Evolutionary conservation across 2,329 filamentous ascomycete species (phyloP).

Genomic region (Paraphoma sp.): DNA sequence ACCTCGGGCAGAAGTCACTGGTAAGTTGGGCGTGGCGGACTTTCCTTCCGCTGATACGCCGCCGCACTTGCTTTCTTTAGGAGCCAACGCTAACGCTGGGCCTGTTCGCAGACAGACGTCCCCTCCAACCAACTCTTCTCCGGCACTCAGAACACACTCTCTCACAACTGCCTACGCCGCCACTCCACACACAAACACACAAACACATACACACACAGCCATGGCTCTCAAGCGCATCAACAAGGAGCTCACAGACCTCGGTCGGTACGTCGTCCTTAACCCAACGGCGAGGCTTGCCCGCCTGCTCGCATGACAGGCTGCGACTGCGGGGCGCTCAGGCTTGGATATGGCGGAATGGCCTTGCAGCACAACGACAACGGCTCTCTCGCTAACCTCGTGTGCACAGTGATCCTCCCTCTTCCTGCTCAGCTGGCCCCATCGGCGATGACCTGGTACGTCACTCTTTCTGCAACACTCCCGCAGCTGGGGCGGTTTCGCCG

Average conservation of each 20-base stretch:
- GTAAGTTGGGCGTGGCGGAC: slow-evolving; percentile 28
- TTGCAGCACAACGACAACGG: slow-evolving; percentile 9
- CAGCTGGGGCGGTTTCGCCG: slow-evolving; percentile 39
- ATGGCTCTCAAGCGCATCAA: slow-evolving; percentile 96
- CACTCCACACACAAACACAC: slow-evolving; percentile 13
- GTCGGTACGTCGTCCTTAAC: slow-evolving; percentile 66
- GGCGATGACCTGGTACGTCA: slow-evolving; percentile 94
- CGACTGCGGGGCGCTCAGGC: slow-evolving; percentile 39
- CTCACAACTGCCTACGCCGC: slow-evolving; percentile 22
- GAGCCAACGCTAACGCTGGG: slow-evolving; percentile 39
- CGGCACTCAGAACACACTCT: slow-evolving; percentile 34
- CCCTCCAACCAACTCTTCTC: slow-evolving; percentile 34
- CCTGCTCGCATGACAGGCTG: slow-evolving; percentile 50
- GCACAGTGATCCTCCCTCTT: slow-evolving; percentile 91
- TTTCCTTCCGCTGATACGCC: slow-evolving; percentile 45
- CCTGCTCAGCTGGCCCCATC: slow-evolving; percentile 95
- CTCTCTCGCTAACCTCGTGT: slow-evolving; percentile 40
- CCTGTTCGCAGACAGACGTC: slow-evolving; percentile 13
- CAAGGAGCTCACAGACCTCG: slow-evolving; percentile 90
- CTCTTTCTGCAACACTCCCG: slow-evolving; percentile 29
- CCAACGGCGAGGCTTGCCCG: slow-evolving; percentile 26
- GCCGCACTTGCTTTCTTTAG: slow-evolving; percentile 41
- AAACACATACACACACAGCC: slow-evolving; percentile 31
- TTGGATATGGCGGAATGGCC: slow-evolving; percentile 15
- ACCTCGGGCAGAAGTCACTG: slow-evolving; percentile 11